Base-by-base conservation (phyloP, 306 rosid genomes). In the Vigna hirtella region DNA sequence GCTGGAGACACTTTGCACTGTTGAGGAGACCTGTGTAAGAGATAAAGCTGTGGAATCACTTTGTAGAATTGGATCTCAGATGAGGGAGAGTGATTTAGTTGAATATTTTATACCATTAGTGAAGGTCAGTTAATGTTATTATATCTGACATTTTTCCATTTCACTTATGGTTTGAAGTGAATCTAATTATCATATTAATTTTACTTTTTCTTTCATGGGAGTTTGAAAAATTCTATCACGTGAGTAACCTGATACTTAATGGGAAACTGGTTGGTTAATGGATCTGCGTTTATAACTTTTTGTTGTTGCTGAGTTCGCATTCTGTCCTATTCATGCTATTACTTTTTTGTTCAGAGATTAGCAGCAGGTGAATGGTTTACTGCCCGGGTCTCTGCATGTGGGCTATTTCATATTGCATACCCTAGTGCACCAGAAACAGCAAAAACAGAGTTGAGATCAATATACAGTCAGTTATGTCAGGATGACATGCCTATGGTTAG, bases 401-500 rank as follows among this genome's bases (percentile, higher is more conserved):
- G 98, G 55, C 82, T 95, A 63, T 91, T 92, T 81, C 98, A 95
- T 82, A 93, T 95, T 82, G 98, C 97, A 9, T 95, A 93, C 79
- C 87, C 91, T 26, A 92, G 98, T 77, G 98, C 98, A 22, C 89
- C 93, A 17, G 98, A 95, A 49, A 72, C 82, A 14, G 79, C 87
- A 68, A 95, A 91, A 91, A 83, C 93, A 7, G 98, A 95, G 80
- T 79, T 92, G 70, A 88, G 98, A 70, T 85, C 98, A 55, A 86
- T 87, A 57, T 95, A 95, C 87, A 88, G 87, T 79, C 98, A 95
- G 69, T 85, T 93, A 86, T 95, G 98, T 87, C 98, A 91, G 87
- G 98, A 95, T 85, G 98, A 95, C 86, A 92, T 93, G 98, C 98
- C 98, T 28, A 95, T 95, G 98, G 98, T 95, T 79, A 92, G 98